Evolutionary conservation across 202 grass and related monocot species (phyloP), one percentile per base, ranked within the genome.

Genomic region (Dendrocalamus latiflorus): DNA sequence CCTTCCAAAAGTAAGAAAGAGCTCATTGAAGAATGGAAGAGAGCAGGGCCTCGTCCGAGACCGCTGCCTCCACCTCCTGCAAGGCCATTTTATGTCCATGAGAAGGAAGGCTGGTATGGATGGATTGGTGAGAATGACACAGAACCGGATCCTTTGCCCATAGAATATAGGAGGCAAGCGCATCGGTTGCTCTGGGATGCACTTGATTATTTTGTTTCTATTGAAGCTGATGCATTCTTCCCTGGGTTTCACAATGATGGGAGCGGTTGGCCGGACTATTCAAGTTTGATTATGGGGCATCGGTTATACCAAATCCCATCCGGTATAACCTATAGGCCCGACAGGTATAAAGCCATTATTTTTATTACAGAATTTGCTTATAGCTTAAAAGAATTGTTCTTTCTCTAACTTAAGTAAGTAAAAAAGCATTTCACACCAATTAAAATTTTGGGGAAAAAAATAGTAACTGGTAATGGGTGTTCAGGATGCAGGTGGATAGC

Each of bases 31-130:
- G 93, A 86, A 68, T 99, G 97, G 97, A 99, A 91, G 75, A 91
- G 65, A 70, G 88, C 81, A 82, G 97, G 93, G 36, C 89, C 97
- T 70, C 89, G 97, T 17, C 93, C 97, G 24, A 89, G 96, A 63
- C 93, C 97, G 0, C 83, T 92, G 36, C 97, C 97, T 71, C 97
- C 97, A 49, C 97, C 97, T 81, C 97, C 97, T 28, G 93, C 91
- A 58, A 91, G 97, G 75, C 97, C 93, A 41, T 96, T 96, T 68
- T 99, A 99, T 85, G 87, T 81, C 4, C 93, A 99, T 69, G 97
- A 99, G 81, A 99, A 99, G 76, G 87, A 89, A 85, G 97, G 93
- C 15, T 99, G 97, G 97, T 99, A 99, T 91, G 97, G 97, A 39
- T 99, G 97, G 97, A 91, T 99, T 82, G 89, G 91, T 71, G 93